Base-by-base conservation (phyloP, 2,329 filamentous ascomycete species). In the Beauveria scarabaeidicola region DNA sequence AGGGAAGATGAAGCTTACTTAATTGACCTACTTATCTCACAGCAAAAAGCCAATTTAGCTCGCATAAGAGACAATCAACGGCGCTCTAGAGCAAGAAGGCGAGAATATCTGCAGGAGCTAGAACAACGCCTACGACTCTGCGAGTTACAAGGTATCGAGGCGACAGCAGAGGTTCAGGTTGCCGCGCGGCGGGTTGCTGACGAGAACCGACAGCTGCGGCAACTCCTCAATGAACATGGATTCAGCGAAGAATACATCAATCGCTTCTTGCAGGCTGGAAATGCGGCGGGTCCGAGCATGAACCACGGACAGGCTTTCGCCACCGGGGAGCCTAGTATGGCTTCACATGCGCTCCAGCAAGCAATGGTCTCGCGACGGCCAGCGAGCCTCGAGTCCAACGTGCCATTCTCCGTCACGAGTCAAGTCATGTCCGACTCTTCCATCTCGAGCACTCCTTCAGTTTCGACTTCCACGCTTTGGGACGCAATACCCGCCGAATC, bases 21-120 rank as follows among this genome's bases (percentile, higher is more conserved):
- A 23, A 50, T 13, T 44, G 25, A 41, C 47, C 11, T 11, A 19
- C 13, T 17, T 13, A 25, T 17, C 9, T 7, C 11, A 52, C 64
- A 74, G 72, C 72, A 74, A 64, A 73, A 71, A 62, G 72, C 72
- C 62, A 75, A 75, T 60, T 67, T 75, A 65, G 73, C 72, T 63
- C 85, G 88, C 61, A 86, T 91, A 64, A 82, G 88, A 64, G 86
- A 91, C 66, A 92, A 91, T 67, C 89, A 91, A 69, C 80, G 88
- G 59, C 84, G 88, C 63, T 90, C 86, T n/a, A 84, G 89, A 57
- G 87, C 87, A 50, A 81, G 88, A 40, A 81, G 85, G 63, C 89
- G 88, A 74, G 87, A 90, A 67, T 90, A 91, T 68, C 74, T 90
- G 43, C 77, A 84, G 62, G 85, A 86, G 52, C 77, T 89, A 21